Evolutionary conservation across 305 asterid genomes (phyloP), one percentile per base, ranked within the genome.

Genomic region (Solanum hybrid): DNA sequence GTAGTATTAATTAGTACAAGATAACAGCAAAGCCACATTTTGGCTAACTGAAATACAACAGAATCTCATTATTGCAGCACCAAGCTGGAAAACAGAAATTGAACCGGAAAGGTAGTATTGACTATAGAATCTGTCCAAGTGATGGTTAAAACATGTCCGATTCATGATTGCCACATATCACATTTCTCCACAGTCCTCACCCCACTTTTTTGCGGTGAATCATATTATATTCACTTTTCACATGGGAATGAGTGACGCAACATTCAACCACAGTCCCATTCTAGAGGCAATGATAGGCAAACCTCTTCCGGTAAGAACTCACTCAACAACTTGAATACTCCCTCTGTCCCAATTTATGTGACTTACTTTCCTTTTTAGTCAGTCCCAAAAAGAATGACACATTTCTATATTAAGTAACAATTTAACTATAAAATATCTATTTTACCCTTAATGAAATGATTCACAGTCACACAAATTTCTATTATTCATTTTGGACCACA

Each of bases 1-100:
- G 76, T 73, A 33, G 17, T 87, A 24, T 17, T 17, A 79, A 79
- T 41, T 36, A 9, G 36, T 39, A 81, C 4, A 0, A 29, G 87
- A 83, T 26, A 83, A 83, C 38, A 27, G 87, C 15, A 51, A 39
- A 83, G 4, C 5, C 26, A 45, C 11, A 41, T 37, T 5, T 37
- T 79, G 61, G 3, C 61, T 10, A 11, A 45, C 6, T 27, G 70
- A 45, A 83, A 83, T 26, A 83, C 73, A 15, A 27, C 24, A 81
- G 36, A 83, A 29, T 83, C 37, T 83, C 87, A 83, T 45, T 83
- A 83, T 41, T 83, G 73, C 87, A 83, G 87, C 73, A 83, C 26
- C 36, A 83, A 17, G n/a, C 73, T 29, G 38, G 27, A 83, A 39
- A 81, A 83, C 73, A 83, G 73, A 83, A 83, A 41, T 41, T 41